Evolutionary conservation across 441 rosid species (phyloP).

Genomic region (Geranium incanum): DNA sequence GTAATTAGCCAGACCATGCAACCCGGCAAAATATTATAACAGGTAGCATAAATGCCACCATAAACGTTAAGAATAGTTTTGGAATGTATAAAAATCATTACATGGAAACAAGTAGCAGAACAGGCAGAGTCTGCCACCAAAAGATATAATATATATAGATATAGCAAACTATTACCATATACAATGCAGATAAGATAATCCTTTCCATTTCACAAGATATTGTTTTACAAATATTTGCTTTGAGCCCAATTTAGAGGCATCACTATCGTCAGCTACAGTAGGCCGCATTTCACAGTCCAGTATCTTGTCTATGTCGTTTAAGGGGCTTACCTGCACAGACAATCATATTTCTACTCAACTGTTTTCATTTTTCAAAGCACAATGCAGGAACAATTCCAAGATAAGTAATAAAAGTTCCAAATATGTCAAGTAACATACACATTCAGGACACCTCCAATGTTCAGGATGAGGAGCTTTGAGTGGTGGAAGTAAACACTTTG

Average conservation of each 20-base stretch:
- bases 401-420: conserved; percentile 8
- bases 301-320: conserved; percentile 87
- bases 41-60: conserved; percentile 6
- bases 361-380: conserved; percentile 12
- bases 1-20: not conserved
- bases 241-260: conserved; percentile 55
- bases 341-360: conserved; percentile 22
- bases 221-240: conserved; percentile 84
- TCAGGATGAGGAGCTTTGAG: conserved; percentile 57
- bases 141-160: not conserved
- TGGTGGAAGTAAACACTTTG: conserved; percentile 82
- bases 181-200: conserved; percentile 92
- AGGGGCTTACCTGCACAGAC: conserved; percentile 80
- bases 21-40: not conserved
- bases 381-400: conserved; percentile 7
- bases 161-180: conserved; percentile 51
- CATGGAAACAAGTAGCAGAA: not conserved
- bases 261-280: conserved; percentile 59
- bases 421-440: conserved; percentile 47
- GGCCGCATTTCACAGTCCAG: conserved; percentile 95
- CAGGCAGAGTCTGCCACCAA: not conserved
- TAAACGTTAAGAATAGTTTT: not conserved
- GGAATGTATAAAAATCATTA: not conserved
- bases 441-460: conserved; percentile 99
- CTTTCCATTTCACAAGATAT: conserved; percentile 99